Conservation (phyloP, 345 rosid genomes). For the Citrus unshiu region DNA sequence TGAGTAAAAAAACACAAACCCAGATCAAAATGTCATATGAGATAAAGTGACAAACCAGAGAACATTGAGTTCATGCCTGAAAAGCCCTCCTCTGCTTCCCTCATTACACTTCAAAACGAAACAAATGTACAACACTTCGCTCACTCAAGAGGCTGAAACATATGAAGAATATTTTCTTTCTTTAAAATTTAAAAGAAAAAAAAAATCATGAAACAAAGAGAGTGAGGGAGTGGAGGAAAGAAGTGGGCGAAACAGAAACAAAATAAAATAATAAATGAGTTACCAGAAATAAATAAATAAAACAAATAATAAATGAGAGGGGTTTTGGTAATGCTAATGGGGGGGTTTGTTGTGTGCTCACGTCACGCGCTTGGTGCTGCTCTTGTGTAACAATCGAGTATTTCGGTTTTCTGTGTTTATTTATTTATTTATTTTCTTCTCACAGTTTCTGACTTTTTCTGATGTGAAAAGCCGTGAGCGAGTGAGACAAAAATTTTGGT, state of each 20-base stretch:
- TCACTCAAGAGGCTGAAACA: neutral
- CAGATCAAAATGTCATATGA: neutral
- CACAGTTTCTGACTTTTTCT: neutral
- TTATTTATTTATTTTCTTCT: neutral
- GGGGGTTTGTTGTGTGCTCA: neutral
- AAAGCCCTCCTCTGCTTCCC: neutral
- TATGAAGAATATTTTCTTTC: no score
- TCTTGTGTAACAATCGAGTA: neutral
- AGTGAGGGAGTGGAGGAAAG: neutral
- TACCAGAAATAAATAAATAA: neutral
- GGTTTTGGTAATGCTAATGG: neutral
- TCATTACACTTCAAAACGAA: constrained; percentile 5
- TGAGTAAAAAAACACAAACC: neutral
- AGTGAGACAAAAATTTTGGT: constrained; percentile 1
- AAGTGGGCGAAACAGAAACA: neutral
- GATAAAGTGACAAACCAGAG: constrained; percentile 12
- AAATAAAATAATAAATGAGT: neutral
- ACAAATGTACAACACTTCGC: neutral
- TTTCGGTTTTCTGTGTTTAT: neutral
- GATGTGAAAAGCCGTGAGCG: neutral
- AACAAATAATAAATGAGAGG: neutral
- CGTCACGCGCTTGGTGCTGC: constrained; percentile 7
- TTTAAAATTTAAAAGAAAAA: neutral
- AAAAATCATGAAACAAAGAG: neutral
- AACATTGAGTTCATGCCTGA: constrained; percentile 13